Evolutionary conservation across 2,329 filamentous ascomycete genomes (phyloP), one percentile per base, ranked within the genome.

Genomic region (Talaromyces rugulosus): DNA sequence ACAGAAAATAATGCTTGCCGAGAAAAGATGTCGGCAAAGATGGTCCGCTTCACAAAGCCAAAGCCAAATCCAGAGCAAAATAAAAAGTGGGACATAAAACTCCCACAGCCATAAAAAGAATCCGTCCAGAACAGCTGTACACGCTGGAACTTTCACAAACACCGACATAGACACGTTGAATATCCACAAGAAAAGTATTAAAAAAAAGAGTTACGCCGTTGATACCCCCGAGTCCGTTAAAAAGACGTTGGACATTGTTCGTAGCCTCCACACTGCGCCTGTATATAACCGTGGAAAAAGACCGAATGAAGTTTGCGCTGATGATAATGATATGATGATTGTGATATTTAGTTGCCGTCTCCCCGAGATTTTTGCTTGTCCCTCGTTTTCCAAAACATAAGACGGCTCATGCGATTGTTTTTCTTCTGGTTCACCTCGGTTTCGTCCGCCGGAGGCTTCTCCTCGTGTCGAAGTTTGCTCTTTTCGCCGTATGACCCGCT

Each of bases 381-480:
- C 66, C 79, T 81, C 28, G 72, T 69, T 67, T 77, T 78, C 80
- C 80, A 82, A 65, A 82, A 82, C 63, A 78, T 75, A 74, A 81
- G 78, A 59, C 78, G 78, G 66, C 78, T 81, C 40, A 82, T 75
- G 57, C 79, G 74, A 60, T 75, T 75, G 47, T 72, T 71, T 66
- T 79, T 81, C 69, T 76, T 80, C 65, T 75, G 80, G 18, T 70
- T 67, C 61, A 69, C 76, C 33, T 76, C 75, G n/a, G 68, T 63
- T n/a, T 72, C 69, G 42, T 78, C 77, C 16, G 69, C 65, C 0
- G 76, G 74, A 18, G 78, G 74, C 60, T 79, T 79, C 66, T 79
- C 77, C 61, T 78, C 78, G 54, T 79, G 72, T 53, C 75, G 75
- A 34, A 80, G 71, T 63, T 79, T 80, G 68, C 77, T 80, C 62